phyloP scores from a whole-genome alignment of 805 yeast species.

The Hanseniaspora singularis region DNA sequence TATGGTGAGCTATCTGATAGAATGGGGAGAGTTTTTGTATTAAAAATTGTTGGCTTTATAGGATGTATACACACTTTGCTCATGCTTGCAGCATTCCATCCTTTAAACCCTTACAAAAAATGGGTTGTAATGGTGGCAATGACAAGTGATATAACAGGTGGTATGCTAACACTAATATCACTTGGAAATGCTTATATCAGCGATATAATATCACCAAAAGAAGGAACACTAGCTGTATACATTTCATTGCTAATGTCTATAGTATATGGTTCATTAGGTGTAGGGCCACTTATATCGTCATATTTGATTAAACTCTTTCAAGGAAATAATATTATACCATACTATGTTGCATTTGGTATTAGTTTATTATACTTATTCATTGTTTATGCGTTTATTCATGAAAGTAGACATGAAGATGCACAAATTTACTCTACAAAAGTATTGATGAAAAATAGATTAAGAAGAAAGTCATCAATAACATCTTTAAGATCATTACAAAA shows the following conservation, averaged over 20 bases:
- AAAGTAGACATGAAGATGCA: conserved; percentile 49
- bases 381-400: conserved; percentile 39
- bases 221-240: conserved; percentile 49
- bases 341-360: conserved; percentile 25
- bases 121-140: conserved; percentile 35
- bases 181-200: conserved; percentile 57
- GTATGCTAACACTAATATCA: conserved; percentile 42
- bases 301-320: conserved; percentile 25
- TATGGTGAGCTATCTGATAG: conserved; percentile 54
- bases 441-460: conserved; percentile 19
- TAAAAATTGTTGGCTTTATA: conserved; percentile 29
- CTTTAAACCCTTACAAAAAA: conserved; percentile 30
- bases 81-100: conserved; percentile 25
- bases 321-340: conserved; percentile 25
- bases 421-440: conserved; percentile 39
- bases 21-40: conserved; percentile 45
- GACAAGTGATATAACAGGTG: conserved; percentile 48
- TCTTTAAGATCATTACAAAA: not conserved
- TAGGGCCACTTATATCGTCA: conserved; percentile 55
- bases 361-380: conserved; percentile 30
- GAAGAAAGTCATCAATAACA: conserved; percentile 9
- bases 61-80: conserved; percentile 21
- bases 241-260: conserved; percentile 38
- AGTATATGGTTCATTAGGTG: conserved; percentile 46
- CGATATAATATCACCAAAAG: conserved; percentile 55